Base-by-base conservation (phyloP, 2,329 filamentous ascomycete species). In the Aspergillus thermomutatus region DNA sequence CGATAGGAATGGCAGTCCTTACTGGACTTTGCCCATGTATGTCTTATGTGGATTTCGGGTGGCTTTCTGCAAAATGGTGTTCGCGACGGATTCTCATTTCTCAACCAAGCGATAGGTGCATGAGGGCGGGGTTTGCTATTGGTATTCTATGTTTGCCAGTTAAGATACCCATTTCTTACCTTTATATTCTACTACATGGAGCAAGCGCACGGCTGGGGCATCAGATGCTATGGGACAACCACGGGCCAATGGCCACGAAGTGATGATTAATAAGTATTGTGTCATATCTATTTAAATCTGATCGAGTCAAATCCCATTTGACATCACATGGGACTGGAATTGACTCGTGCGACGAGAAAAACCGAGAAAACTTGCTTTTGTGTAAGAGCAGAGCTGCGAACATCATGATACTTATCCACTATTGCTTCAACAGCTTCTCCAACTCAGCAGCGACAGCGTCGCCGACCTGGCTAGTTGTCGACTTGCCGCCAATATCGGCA, bases 401-500 rank as follows among this genome's bases (percentile, higher is more conserved):
- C 4, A 8, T 40, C 34, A 14, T 31, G 6, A 31, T 31, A 10
- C 10, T 21, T 8, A 52, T 41, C 31, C 5, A 37, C 43, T 8
- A 31, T 61, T 71, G 73, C 74, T 82, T 81, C 66, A 94, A 80
- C 51, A 92, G 76, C 74, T 84, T 85, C 73, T 84, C 81, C 57
- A 96, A 78, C 80, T 96, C 87, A 49, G 82, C 83, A 1, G 87
- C 87, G 61, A 97, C 82, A 14, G 90, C 90, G 75, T 97, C 90
- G 58, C 92, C 91, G n/a, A 91, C 88, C 69, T 94, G 86, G 47
- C 75, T 79, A 4, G 93, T 97, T 61, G 81, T 85, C 10, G 87
- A 81, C 53, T 76, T 83, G 56, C 94, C 93, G 49, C 91, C 91
- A 64, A 97, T 89, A 72, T 97, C 93, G 72, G 84, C 88, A 17